Conservation (phyloP, 2,329 filamentous ascomycete genomes). For the Aureobasidium namibiae region DNA sequence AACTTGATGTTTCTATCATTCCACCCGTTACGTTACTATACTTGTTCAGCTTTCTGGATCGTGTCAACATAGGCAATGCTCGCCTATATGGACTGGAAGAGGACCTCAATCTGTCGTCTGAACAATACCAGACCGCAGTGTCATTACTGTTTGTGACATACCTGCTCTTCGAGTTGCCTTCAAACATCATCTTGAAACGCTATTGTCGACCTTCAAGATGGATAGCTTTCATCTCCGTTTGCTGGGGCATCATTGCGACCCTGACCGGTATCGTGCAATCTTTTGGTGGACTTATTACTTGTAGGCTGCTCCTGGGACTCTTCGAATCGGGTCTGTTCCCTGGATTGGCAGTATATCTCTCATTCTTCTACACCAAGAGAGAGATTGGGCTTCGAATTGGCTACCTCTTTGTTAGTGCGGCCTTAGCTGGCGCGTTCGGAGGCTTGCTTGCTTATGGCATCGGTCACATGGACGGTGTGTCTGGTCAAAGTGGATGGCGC, state of each 20-base stretch:
- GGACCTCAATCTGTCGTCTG: constrained; percentile 52
- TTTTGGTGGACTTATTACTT: constrained; percentile 57
- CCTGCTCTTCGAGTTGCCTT: constrained; percentile 37
- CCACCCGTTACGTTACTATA: constrained; percentile 63
- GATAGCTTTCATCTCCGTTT: constrained; percentile 49
- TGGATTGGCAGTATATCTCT: constrained; percentile 57
- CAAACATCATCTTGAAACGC: constrained; percentile 40
- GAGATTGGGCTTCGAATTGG: constrained; percentile 66
- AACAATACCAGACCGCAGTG: constrained; percentile 56
- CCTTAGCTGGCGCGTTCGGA: constrained; percentile 63
- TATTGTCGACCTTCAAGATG: constrained; percentile 34
- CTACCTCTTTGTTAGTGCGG: constrained; percentile 63
- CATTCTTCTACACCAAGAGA: constrained; percentile 68
- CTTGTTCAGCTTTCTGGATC: constrained; percentile 66
- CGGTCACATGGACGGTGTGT: constrained; percentile 61
- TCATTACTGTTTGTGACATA: constrained; percentile 40
- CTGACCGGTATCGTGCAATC: constrained; percentile 59
- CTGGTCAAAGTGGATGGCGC: constrained; percentile 60
- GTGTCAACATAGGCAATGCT: constrained; percentile 51
- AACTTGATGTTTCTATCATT: constrained; percentile 57
- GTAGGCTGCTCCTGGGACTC: constrained; percentile 59
- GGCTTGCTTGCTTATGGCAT: constrained; percentile 68
- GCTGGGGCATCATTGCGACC: constrained; percentile 59
- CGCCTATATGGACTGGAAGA: constrained; percentile 55
- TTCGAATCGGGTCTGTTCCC: constrained; percentile 67